These are phyloP conservation scores for Strigomonas culicis DNA, from an alignment of 208 protist species.

Conservation along the genomic window DNA sequence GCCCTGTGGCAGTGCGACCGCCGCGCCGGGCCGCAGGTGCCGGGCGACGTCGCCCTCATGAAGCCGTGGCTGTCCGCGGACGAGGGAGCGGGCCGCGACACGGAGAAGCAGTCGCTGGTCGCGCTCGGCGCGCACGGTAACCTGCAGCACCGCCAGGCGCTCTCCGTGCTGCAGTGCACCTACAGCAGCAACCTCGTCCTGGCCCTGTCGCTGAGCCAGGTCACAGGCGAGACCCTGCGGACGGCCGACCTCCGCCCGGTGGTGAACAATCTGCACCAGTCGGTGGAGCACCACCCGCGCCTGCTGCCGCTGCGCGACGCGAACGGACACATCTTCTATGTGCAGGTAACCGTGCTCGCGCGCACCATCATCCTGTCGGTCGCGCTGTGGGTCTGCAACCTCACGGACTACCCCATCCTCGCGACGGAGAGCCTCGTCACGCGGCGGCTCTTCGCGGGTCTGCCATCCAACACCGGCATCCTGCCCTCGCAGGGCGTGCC, in stretches of 20 bases:
- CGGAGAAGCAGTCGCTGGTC: slow-evolving; percentile 25
- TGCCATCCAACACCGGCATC: slow-evolving; percentile 57
- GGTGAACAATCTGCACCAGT: slow-evolving; percentile 31
- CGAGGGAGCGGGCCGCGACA: slow-evolving; percentile 10
- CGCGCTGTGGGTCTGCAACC: slow-evolving; percentile 73
- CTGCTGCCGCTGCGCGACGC: slow-evolving; percentile 43
- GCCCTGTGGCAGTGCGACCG: slow-evolving; percentile 55
- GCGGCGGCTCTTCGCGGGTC: slow-evolving; percentile 47
- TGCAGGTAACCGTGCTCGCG: slow-evolving; percentile 59
- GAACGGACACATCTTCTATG: slow-evolving; percentile 54
- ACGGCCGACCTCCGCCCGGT: slow-evolving; percentile 35
- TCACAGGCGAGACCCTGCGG: slow-evolving; percentile 44
- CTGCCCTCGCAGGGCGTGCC: slow-evolving; percentile 69
- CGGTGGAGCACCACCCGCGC: slow-evolving; percentile 49
- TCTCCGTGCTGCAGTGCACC: slow-evolving; percentile 56
- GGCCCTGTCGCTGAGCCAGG: slow-evolving; percentile 57
- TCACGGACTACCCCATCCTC: slow-evolving; percentile 75
- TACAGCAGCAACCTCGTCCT: slow-evolving; percentile 48
- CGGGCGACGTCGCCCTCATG: slow-evolving; percentile 25
- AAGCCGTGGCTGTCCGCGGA: slow-evolving; percentile 29
- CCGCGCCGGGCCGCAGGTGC: slow-evolving; percentile 35
- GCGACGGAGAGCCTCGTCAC: slow-evolving; percentile 46
- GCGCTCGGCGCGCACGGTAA: slow-evolving; percentile 44
- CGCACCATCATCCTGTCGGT: slow-evolving; percentile 72
- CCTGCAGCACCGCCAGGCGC: slow-evolving; percentile 45